Evolutionary conservation across 176 grass and related monocot species (phyloP).

Genomic region (Eragrostis nindensis): DNA sequence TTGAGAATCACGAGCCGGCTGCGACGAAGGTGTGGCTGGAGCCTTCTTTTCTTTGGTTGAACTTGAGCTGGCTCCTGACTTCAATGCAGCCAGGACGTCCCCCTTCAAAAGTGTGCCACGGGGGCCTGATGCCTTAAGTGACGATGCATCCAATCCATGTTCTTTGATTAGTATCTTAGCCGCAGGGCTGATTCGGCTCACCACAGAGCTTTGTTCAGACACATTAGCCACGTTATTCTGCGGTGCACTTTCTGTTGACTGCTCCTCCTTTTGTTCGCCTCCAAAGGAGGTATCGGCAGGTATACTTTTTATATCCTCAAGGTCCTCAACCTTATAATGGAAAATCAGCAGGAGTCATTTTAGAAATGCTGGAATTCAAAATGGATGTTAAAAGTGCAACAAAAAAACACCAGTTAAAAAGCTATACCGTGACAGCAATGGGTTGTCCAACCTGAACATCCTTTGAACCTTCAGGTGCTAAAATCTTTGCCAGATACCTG

Average conservation of each 20-base stretch:
- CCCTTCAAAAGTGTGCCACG: slow-evolving; percentile 97
- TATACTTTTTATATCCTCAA: slow-evolving; percentile 76
- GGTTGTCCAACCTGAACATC: slow-evolving; percentile 92
- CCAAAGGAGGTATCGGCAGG: slow-evolving; percentile 65
- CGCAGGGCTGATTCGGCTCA: slow-evolving; percentile 80
- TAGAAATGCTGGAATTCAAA: neutral
- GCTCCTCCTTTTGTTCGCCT: slow-evolving; percentile 61
- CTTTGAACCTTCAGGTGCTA: slow-evolving; percentile 96
- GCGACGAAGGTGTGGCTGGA: slow-evolving; percentile 40
- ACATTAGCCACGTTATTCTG: slow-evolving; percentile 47
- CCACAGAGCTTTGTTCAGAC: slow-evolving; percentile 44
- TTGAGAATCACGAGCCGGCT: slow-evolving; percentile 51
- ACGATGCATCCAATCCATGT: slow-evolving; percentile 67
- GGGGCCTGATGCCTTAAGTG: slow-evolving; percentile 82
- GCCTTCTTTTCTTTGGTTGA: slow-evolving; percentile 55
- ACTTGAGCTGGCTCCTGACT: slow-evolving; percentile 53
- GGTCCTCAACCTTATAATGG: slow-evolving; percentile 81
- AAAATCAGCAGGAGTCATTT: neutral
- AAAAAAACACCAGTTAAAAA: slow-evolving; percentile 30
- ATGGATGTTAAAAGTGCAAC: slow-evolving; percentile 24
- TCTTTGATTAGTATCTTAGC: slow-evolving; percentile 93
- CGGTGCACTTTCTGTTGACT: slow-evolving; percentile 43
- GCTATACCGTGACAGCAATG: slow-evolving; percentile 87
- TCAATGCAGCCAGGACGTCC: slow-evolving; percentile 79
- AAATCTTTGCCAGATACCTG: slow-evolving; percentile 97